Conservation (phyloP, 768 basidiomycete genomes). For the Vararia minispora region DNA sequence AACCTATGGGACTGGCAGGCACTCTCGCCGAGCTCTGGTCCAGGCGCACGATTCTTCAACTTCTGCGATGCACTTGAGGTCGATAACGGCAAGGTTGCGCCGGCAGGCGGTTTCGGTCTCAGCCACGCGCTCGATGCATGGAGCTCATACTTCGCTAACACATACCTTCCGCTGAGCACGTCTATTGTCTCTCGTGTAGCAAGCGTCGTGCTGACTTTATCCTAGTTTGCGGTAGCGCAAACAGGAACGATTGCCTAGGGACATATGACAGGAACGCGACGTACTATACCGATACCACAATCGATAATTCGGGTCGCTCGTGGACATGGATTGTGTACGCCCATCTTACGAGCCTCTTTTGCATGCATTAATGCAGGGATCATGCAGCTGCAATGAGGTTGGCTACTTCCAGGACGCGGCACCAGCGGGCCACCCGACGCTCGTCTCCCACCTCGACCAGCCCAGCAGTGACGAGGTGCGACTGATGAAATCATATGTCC, state of each 20-base stretch:
- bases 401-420: slow-evolving; percentile 26
- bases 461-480: slow-evolving; percentile 3
- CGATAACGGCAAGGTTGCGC: slow-evolving; percentile 40
- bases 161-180: slow-evolving; percentile 34
- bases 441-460: slow-evolving; percentile 1
- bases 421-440: background rate
- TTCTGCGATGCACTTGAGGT: slow-evolving; percentile 65
- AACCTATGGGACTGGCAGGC: slow-evolving; percentile 62
- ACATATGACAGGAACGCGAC: slow-evolving; percentile 26
- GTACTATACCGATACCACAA: slow-evolving; percentile 41
- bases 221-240: slow-evolving; percentile 37
- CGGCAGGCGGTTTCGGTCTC: slow-evolving; percentile 47
- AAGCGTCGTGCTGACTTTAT: background rate
- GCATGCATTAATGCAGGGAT: background rate
- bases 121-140: slow-evolving; percentile 49
- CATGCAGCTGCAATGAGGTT: slow-evolving; percentile 53
- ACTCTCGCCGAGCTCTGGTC: slow-evolving; percentile 40
- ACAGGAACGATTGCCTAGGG: slow-evolving; percentile 26
- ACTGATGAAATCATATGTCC: no score
- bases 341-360: background rate
- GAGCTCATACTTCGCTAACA: slow-evolving; percentile 44
- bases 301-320: slow-evolving; percentile 48
- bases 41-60: slow-evolving; percentile 35
- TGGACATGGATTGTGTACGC: slow-evolving; percentile 62
- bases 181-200: slow-evolving; percentile 3